Conservation (phyloP, 345 rosid species). For the Lepidium aucheri region DNA sequence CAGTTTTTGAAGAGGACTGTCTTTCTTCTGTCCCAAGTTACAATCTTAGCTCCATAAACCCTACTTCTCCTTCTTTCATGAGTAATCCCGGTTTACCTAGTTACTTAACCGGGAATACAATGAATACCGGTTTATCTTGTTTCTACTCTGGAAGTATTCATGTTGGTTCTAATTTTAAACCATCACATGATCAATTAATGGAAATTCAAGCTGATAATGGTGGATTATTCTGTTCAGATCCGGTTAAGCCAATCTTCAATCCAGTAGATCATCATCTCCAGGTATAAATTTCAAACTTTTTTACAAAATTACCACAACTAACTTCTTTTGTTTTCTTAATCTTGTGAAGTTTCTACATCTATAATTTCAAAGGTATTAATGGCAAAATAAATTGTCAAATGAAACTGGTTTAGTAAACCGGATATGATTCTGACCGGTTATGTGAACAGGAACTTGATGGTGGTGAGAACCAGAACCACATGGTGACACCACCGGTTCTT, state of each 20-base stretch:
- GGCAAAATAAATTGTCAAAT: neutral
- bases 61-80: slow-evolving; percentile 51
- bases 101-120: slow-evolving; percentile 32
- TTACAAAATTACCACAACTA: neutral
- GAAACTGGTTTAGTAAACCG: neutral
- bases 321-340: neutral
- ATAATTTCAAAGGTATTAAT: neutral
- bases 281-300: neutral
- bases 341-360: neutral
- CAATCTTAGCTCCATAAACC: slow-evolving; percentile 39
- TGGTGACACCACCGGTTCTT: slow-evolving; percentile 23
- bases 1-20: slow-evolving; percentile 70
- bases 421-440: neutral
- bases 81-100: slow-evolving; percentile 35
- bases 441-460: neutral
- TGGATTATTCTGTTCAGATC: slow-evolving; percentile 51
- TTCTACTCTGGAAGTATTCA: slow-evolving; percentile 38
- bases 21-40: slow-evolving; percentile 68
- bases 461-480: slow-evolving; percentile 21
- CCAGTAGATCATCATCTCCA: slow-evolving; percentile 56
- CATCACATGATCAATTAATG: slow-evolving; percentile 51
- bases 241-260: slow-evolving; percentile 38
- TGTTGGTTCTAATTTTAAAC: slow-evolving; percentile 34
- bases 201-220: slow-evolving; percentile 61
- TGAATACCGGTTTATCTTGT: slow-evolving; percentile 35